Base-by-base conservation (phyloP, 345 rosid genomes). In the Durio zibethinus region DNA sequence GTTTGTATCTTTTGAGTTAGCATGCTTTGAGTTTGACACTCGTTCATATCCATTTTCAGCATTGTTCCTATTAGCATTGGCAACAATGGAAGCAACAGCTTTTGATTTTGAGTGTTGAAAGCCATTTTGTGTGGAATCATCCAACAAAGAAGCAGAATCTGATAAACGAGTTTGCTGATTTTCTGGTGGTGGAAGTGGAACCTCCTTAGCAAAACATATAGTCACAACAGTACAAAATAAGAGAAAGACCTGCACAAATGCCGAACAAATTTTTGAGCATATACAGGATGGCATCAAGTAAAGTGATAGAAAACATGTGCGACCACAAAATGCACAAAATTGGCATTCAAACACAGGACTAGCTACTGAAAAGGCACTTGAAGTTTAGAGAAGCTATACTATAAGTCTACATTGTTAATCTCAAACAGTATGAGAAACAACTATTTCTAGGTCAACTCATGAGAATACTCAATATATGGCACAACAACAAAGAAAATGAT, bases 211-310 rank as follows among this genome's bases (percentile, higher is more conserved):
- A 87, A 87, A 93, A 85, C 87, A 91, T 77, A 94, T 79, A 50
- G 99, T 94, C 75, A 91, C 98, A 62, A 90, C 86, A 54, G 99
- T 92, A 77, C 97, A 94, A 10, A 94, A 5, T 62, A 90, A 87
- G 53, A 94, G 90, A 81, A 94, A 94, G 20, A 93, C 89, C 99
- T 94, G 92, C 87, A 84, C 36, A 67, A 50, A 16, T 20, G 29
- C 66, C 76, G 75, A 64, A 53, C 18, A 33, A 52, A 0, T 21
- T 42, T 69, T 18, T 4, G 14, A 33, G 54, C 31, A 53, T 27
- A 53, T 36, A 35, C 21, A 48, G 36, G 7, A 52, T 27, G 21
- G 38, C 11, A 71, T 33, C 11, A 48, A 52, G 20, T 0, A 29
- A 47, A 56, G 29, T 4, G 27, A 9, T 38, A 54, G 18, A 20